A percentile compares a stretch with the other conserved stretches of the same genome.
phyloP scores from a whole-genome alignment of 192 early-diverging fungal species.

The Dimargaris verticillata region DNA sequence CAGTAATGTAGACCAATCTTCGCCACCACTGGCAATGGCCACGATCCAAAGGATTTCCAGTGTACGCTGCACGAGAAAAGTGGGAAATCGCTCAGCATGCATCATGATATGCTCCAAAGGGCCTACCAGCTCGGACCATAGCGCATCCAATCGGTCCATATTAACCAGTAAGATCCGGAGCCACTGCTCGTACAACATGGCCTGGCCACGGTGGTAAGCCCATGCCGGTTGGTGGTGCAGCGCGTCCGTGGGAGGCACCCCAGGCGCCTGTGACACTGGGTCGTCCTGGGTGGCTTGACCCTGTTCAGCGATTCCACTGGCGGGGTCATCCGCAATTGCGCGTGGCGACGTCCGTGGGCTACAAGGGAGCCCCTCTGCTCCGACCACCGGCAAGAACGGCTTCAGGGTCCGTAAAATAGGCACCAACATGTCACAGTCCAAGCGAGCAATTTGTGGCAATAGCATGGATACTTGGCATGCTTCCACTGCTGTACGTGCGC shows the following conservation, averaged over 20 bases:
- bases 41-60: conserved; percentile 59
- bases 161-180: conserved; percentile 13
- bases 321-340: neutral
- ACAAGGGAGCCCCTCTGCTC: too few species aligned
- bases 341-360: too few species aligned
- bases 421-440: too few species aligned
- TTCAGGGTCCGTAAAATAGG: too few species aligned
- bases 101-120: conserved; percentile 57
- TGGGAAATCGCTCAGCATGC: conserved; percentile 40
- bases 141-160: conserved; percentile 15
- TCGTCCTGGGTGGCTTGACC: too few species aligned
- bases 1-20: too few species aligned
- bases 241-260: neutral
- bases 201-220: conserved; percentile 19
- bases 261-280: too few species aligned
- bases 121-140: conserved; percentile 46
- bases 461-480: neutral
- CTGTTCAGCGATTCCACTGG: neutral
- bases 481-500: conserved; percentile 1
- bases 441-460: too few species aligned
- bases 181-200: conserved; percentile 25
- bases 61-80: conserved; percentile 55
- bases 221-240: conserved; percentile 5
- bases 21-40: conserved; percentile 18
- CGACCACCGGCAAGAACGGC: neutral